Percentiles rank a stretch among this genome's conserved stretches.
phyloP scores from a whole-genome alignment of 352 stramenopile species.

The Pythium volutum region DNA sequence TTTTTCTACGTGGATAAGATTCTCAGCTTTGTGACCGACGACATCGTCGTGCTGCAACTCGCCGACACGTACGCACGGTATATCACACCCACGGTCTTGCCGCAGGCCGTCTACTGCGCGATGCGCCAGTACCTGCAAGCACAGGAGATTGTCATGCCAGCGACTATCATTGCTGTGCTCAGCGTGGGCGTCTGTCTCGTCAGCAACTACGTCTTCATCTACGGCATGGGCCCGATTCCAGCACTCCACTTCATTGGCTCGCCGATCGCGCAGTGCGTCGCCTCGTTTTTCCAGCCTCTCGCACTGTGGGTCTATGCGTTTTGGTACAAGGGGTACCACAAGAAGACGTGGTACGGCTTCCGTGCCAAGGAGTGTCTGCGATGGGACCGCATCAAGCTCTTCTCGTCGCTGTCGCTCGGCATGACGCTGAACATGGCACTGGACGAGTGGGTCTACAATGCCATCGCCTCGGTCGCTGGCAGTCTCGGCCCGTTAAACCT shows the following conservation, averaged over 20 bases:
- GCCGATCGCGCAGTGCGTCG: slow-evolving; percentile 62
- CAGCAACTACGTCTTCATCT: slow-evolving; percentile 82
- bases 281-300: slow-evolving; percentile 72
- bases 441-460: slow-evolving; percentile 82
- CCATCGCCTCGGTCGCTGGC: slow-evolving; percentile 65
- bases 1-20: slow-evolving; percentile 82
- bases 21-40: slow-evolving; percentile 63
- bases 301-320: slow-evolving; percentile 68
- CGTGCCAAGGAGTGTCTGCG: slow-evolving; percentile 48
- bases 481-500: slow-evolving; percentile 58
- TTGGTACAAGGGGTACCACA: slow-evolving; percentile 79
- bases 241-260: slow-evolving; percentile 71
- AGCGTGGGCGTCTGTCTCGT: slow-evolving; percentile 60
- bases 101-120: slow-evolving; percentile 66
- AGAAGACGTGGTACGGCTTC: slow-evolving; percentile 77
- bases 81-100: slow-evolving; percentile 59
- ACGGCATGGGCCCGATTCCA: slow-evolving; percentile 56
- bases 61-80: slow-evolving; percentile 62
- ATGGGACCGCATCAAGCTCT: slow-evolving; percentile 61
- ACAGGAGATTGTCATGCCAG: slow-evolving; percentile 75
- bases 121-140: slow-evolving; percentile 78
- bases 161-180: slow-evolving; percentile 74
- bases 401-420: slow-evolving; percentile 57
- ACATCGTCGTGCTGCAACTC: slow-evolving; percentile 53
- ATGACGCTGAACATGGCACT: slow-evolving; percentile 80